phyloP scores from a whole-genome alignment of 1,284 basidiomycete genomes.

The Abortiporus biennis region DNA sequence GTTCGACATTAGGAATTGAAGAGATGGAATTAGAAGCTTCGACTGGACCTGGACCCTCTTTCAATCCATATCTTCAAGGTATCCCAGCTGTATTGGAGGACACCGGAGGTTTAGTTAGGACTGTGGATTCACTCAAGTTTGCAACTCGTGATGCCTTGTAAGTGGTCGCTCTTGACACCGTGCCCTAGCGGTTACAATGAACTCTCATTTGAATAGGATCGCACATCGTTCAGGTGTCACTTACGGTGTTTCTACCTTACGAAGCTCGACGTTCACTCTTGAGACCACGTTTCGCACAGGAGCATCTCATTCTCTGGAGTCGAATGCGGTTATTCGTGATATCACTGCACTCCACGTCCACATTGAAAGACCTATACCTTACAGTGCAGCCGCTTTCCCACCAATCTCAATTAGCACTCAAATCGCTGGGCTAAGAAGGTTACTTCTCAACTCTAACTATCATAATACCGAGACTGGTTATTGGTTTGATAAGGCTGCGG shows the following conservation, averaged over 20 bases:
- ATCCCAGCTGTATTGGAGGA: constrained; percentile 26
- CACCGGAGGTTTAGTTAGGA: constrained; percentile 33
- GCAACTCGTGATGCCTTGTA: constrained; percentile 44
- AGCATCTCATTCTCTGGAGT: constrained; percentile 57
- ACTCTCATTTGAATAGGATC: constrained; percentile 30
- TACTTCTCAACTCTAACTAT: constrained; percentile 44
- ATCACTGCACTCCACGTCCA: constrained; percentile 69
- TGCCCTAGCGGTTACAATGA: not conserved
- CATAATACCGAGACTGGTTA: constrained; percentile 28
- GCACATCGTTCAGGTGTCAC: constrained; percentile 60
- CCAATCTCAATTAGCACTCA: constrained; percentile 42
- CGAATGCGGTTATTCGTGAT: constrained; percentile 62
- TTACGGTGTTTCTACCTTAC: constrained; percentile 23
- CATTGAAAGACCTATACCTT: constrained; percentile 34
- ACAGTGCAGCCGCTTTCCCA: too few species aligned
- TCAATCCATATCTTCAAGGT: constrained; percentile 24
- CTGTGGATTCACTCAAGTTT: constrained; percentile 46
- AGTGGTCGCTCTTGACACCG: constrained; percentile 20
- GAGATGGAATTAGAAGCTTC: constrained; percentile 56
- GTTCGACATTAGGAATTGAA: constrained; percentile 53
- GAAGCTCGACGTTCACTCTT: constrained; percentile 55
- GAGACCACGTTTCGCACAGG: constrained; percentile 48
- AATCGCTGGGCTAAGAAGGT: constrained; percentile 43
- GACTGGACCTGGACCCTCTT: constrained; percentile 57
- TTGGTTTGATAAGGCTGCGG: constrained; percentile 57